Conservation (phyloP, 2,329 filamentous ascomycete species). For the Proliferodiscus dingleyae region DNA sequence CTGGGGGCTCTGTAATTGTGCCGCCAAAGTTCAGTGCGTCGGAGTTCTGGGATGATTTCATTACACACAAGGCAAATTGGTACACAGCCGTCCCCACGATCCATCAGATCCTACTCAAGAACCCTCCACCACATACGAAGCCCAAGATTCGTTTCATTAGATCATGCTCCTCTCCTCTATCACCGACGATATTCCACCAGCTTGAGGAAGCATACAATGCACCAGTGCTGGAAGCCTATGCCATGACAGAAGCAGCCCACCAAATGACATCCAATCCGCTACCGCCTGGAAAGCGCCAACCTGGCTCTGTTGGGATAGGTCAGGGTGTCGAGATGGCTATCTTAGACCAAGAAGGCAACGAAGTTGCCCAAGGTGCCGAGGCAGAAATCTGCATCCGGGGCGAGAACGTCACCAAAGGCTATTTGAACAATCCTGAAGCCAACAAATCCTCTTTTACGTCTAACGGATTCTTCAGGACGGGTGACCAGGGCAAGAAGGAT, state of each 20-base stretch:
- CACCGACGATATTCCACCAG: constrained; percentile 75
- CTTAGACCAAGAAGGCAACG: constrained; percentile 62
- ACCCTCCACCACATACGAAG: constrained; percentile 60
- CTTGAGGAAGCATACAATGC: constrained; percentile 72
- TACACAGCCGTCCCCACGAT: constrained; percentile 93
- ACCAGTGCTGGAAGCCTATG: constrained; percentile 83
- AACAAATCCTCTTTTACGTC: constrained; percentile 70
- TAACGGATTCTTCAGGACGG: constrained; percentile 80
- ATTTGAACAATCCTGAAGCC: constrained; percentile 75
- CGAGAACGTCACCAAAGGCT: constrained; percentile 78
- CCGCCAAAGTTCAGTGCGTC: constrained; percentile 75
- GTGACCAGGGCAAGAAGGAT: constrained; percentile 79
- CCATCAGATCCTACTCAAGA: constrained; percentile 80
- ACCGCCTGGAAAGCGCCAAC: constrained; percentile 67
- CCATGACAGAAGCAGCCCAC: constrained; percentile 87
- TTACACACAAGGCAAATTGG: constrained; percentile 73
- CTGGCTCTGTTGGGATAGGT: constrained; percentile 76
- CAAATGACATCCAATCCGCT: constrained; percentile 77
- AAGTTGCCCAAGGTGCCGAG: constrained; percentile 64
- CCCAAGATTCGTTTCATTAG: constrained; percentile 80
- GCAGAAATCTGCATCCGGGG: constrained; percentile 81
- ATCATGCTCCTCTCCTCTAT: constrained; percentile 79
- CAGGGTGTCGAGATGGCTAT: constrained; percentile 81
- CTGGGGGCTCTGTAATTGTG: constrained; percentile 74
- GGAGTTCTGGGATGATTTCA: constrained; percentile 79